Percentiles rank a stretch among this genome's conserved stretches.
Evolutionary conservation across 1,284 basidiomycete genomes (phyloP).

Genomic region (Lentinus polychrous): DNA sequence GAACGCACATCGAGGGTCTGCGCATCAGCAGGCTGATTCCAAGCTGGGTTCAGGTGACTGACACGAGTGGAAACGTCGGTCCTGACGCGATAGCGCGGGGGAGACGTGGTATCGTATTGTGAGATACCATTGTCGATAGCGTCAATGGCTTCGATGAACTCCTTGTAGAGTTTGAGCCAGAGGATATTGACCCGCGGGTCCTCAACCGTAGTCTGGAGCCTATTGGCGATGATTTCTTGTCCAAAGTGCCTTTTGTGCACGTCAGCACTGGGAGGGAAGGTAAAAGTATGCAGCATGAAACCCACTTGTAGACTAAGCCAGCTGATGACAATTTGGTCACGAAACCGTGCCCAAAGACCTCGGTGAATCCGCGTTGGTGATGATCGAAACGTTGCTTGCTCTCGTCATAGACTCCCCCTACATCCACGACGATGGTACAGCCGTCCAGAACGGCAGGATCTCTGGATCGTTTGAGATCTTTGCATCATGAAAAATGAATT

Average conservation of each 20-base stretch:
- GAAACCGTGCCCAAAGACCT: constrained; percentile 84
- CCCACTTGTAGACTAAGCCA: constrained; percentile 90
- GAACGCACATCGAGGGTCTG: constrained; percentile 61
- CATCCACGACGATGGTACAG: constrained; percentile 97
- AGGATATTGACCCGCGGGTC: constrained; percentile 67
- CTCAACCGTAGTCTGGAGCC: constrained; percentile 42
- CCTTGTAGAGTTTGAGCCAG: constrained; percentile 89
- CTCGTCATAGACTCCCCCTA: constrained; percentile 89
- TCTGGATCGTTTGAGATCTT: constrained; percentile 76
- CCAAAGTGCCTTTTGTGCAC: constrained; percentile 76
- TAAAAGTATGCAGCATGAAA: constrained; percentile 5
- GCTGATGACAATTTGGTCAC: constrained; percentile 89
- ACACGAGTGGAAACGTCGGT: constrained; percentile 85
- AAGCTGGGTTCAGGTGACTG: constrained; percentile 79
- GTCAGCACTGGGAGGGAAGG: neutral
- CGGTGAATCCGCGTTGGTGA: constrained; percentile 91
- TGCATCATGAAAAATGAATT: constrained; percentile 7
- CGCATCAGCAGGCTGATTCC: constrained; percentile 73
- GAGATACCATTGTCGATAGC: constrained; percentile 94
- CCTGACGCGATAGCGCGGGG: constrained; percentile 64
- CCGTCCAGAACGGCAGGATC: constrained; percentile 75
- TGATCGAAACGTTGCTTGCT: constrained; percentile 84
- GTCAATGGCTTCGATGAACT: constrained; percentile 93
- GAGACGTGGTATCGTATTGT: constrained; percentile 58
- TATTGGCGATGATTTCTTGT: constrained; percentile 74